Evolutionary conservation across 345 rosid genomes (phyloP).

Genomic region (Lagerstroemia speciosa): DNA sequence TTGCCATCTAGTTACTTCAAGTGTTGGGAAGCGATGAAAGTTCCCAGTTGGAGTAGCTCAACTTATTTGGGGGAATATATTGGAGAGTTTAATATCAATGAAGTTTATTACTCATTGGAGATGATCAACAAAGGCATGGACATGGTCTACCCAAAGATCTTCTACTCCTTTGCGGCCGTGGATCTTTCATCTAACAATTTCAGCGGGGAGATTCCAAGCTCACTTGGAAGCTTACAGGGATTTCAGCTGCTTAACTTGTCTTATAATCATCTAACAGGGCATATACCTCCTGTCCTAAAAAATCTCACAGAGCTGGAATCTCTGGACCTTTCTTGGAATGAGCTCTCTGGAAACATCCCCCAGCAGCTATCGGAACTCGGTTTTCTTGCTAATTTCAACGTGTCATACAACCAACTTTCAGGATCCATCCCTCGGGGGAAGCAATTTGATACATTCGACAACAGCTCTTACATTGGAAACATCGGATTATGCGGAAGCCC

Average conservation of each 20-base stretch:
- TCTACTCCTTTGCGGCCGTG: neutral
- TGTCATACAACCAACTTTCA: constrained; percentile 7
- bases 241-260: constrained; percentile 8
- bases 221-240: constrained; percentile 1
- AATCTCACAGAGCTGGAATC: constrained; percentile 3
- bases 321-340: constrained; percentile 9
- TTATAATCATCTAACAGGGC: constrained; percentile 3
- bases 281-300: constrained; percentile 4
- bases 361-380: neutral
- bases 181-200: constrained; percentile 11
- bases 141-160: constrained; percentile 5
- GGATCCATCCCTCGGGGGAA: constrained; percentile 8
- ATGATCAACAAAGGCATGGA: constrained; percentile 7
- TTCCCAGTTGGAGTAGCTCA: neutral
- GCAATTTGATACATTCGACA: constrained; percentile 9
- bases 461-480: constrained; percentile 6
- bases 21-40: constrained; percentile 6
- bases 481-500: constrained; percentile 10
- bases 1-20: constrained; percentile 5
- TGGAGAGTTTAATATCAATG: too few relatives aligned
- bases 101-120: constrained; percentile 7
- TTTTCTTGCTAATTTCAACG: neutral
- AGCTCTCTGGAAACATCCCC: constrained; percentile 8
- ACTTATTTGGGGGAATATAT: neutral
- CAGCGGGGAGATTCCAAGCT: neutral